These are phyloP conservation scores for Dichomitus squalens DNA, from an alignment of 1,284 basidiomycete genomes.

Conservation along the genomic window DNA sequence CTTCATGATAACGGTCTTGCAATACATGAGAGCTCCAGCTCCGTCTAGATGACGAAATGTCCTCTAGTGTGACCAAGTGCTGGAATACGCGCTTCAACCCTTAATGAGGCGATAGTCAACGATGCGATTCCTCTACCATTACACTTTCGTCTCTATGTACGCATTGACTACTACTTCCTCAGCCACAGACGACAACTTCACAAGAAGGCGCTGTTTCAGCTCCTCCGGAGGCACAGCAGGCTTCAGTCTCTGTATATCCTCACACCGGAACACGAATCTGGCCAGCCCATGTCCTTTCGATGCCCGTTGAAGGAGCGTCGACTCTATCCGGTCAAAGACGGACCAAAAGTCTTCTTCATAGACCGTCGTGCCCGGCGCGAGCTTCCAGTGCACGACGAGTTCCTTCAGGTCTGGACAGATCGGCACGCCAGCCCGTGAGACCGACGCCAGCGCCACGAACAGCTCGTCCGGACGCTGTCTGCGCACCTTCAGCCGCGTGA, in stretches of 20 bases:
- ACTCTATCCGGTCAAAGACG: neutral
- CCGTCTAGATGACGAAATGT: conserved; percentile 10
- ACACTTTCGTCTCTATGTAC: neutral
- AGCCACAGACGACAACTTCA: neutral
- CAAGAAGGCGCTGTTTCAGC: neutral
- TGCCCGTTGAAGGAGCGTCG: neutral
- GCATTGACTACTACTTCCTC: neutral
- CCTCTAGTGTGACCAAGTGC: neutral
- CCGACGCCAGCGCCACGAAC: conserved; percentile 1
- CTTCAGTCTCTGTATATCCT: neutral
- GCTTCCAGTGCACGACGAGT: conserved; percentile 1
- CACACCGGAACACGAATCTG: neutral
- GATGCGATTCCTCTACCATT: no score
- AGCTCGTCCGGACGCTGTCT: neutral
- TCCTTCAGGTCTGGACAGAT: neutral
- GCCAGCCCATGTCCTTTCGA: neutral
- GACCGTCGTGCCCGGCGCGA: neutral
- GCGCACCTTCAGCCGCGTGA: neutral
- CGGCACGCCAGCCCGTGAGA: neutral
- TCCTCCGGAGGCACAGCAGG: neutral
- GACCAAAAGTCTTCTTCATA: neutral
- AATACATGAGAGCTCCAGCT: conserved; percentile 16
- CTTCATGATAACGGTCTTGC: neutral
- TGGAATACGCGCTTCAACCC: neutral
- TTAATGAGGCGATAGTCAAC: neutral